A percentile compares a stretch with the other conserved stretches of the same genome.
phyloP scores from a whole-genome alignment of 2,329 filamentous ascomycete species.

The Sclerotinia minor region DNA sequence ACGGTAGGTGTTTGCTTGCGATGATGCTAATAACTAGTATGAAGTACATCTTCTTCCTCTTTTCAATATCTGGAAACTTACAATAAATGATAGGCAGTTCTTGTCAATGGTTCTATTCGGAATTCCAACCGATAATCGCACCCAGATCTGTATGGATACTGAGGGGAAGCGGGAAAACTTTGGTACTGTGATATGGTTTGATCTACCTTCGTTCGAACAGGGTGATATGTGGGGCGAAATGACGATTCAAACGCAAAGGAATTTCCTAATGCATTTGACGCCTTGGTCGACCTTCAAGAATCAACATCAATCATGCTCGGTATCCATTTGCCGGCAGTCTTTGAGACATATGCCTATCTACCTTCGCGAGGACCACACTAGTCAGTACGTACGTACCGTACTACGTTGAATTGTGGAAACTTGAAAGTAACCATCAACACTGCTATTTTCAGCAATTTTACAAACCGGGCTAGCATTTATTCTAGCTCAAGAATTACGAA shows the following conservation, averaged over 20 bases:
- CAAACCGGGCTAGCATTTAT: constrained; percentile 16
- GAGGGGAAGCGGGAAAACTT: constrained; percentile 49
- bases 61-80: background rate
- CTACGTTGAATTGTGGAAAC: constrained; percentile 15
- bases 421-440: constrained; percentile 25
- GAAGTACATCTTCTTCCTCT: constrained; percentile 13
- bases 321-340: constrained; percentile 18
- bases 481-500: constrained; percentile 25
- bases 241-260: background rate
- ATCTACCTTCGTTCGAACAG: constrained; percentile 45
- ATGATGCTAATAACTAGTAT: constrained; percentile 31
- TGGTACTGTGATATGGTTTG: constrained; percentile 49
- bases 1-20: constrained; percentile 28
- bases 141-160: constrained; percentile 54
- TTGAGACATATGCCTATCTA: constrained; percentile 13
- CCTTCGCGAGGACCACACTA: background rate
- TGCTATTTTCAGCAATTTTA: constrained; percentile 30
- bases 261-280: background rate
- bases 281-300: constrained; percentile 10
- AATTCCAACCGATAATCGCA: constrained; percentile 43
- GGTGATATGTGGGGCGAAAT: constrained; percentile 29
- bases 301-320: constrained; percentile 15
- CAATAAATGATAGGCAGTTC: constrained; percentile 40
- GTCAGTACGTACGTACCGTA: too few relatives aligned
- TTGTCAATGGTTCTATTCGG: constrained; percentile 52